phyloP scores from a whole-genome alignment of 176 grass and related monocot genomes.

The Thinopyrum elongatum region DNA sequence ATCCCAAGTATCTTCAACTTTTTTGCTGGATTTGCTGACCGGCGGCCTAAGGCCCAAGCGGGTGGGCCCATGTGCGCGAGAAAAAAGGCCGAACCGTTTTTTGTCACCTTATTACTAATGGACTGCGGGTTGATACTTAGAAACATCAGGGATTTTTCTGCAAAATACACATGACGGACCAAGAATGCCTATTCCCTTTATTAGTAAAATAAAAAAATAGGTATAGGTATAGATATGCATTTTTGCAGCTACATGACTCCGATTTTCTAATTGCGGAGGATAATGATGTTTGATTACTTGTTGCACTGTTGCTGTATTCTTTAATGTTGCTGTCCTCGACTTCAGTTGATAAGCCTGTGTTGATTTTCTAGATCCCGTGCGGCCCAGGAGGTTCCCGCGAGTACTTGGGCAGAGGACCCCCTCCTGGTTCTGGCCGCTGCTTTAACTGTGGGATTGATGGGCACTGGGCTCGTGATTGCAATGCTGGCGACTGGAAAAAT shows the following conservation, averaged over 20 bases:
- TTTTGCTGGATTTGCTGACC: too few relatives aligned
- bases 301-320: not conserved
- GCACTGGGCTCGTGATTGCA: slow-evolving; percentile 80
- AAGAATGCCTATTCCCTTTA: too few relatives aligned
- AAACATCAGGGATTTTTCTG: too few relatives aligned
- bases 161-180: too few relatives aligned
- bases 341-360: slow-evolving; percentile 4
- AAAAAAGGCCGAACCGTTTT: too few relatives aligned
- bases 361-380: slow-evolving; percentile 49
- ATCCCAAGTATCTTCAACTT: too few relatives aligned
- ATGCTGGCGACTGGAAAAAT: slow-evolving; percentile 87
- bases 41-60: too few relatives aligned
- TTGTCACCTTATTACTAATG: too few relatives aligned
- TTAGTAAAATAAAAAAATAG: too few relatives aligned
- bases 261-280: not conserved
- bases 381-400: slow-evolving; percentile 62
- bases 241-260: not conserved
- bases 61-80: too few relatives aligned
- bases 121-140: too few relatives aligned
- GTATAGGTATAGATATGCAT: not conserved
- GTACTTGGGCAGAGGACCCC: slow-evolving; percentile 54
- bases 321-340: not conserved
- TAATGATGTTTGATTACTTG: not conserved
- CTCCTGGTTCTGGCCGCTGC: slow-evolving; percentile 67
- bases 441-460: slow-evolving; percentile 92